Base-by-base conservation (phyloP, 2,329 filamentous ascomycete species). In the Zarea fungicola region DNA sequence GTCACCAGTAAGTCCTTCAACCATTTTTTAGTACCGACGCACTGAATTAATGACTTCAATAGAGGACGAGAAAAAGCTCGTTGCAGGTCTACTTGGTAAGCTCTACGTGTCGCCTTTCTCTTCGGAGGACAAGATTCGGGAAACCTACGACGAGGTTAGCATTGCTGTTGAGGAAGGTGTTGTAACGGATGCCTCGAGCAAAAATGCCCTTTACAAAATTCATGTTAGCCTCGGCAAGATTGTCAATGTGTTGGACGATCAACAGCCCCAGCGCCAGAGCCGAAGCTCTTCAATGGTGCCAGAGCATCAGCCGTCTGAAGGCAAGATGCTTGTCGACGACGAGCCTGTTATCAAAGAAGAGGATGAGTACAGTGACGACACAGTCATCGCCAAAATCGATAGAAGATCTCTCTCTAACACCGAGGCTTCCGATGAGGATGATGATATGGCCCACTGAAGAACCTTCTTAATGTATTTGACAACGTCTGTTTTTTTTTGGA, bases 1-100 rank as follows among this genome's bases (percentile, higher is more conserved):
- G 76, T 82, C 50, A 81, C 73, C 55, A 87, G 84, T 87, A 80
- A 71, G 83, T 72, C 34, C 16, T 32, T 26, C 26, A 14, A 41
- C 16, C n/a, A 4, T 19, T 2, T 13, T 14, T 14, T 9, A 10
- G 6, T 10, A 42, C n/a, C n/a, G n/a, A n/a, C n/a, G n/a, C 6
- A 19, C 22, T 37, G 7, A 10, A 13, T 61, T 71, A 64, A 70
- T 62, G 6, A 28, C 52, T 43, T 25, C 14, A 48, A 63, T 61
- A 85, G 85, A 87, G 63, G 90, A 96, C 55, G 91, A 96, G 66
- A 89, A 87, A 70, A 96, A 95, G 64, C 77, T 85, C 1, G 71
- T 93, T 9, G 82, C 88, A 23, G 78, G 83, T 0, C 79, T 96
- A 41, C 77, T 97, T 1, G 83, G 83, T 55, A 97, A 96, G 67